Percentiles rank a stretch among this genome's conserved stretches.
Evolutionary conservation across 2,329 filamentous ascomycete genomes (phyloP).

Genomic region (Corinectria fuckeliana): DNA sequence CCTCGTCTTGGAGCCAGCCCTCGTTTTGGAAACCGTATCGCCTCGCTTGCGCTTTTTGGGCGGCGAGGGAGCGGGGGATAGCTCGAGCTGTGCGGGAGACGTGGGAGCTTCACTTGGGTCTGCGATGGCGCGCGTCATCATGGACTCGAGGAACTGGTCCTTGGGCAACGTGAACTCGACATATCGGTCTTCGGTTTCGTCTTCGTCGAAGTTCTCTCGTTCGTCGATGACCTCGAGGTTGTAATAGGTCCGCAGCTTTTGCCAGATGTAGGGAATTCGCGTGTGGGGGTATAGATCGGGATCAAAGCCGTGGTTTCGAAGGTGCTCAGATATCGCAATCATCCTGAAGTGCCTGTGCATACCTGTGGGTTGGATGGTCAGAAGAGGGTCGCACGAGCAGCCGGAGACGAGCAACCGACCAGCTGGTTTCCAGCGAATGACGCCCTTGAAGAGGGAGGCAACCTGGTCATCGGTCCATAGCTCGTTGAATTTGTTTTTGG

Average conservation of each 20-base stretch:
- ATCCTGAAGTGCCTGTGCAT: constrained; percentile 96
- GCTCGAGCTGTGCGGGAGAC: constrained; percentile 54
- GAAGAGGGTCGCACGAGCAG: constrained; percentile 8
- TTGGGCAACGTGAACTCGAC: constrained; percentile 69
- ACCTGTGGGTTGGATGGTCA: constrained; percentile 53
- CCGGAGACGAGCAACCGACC: constrained; percentile 55
- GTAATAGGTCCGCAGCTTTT: constrained; percentile 82
- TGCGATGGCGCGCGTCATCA: constrained; percentile 53
- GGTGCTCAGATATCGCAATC: constrained; percentile 80
- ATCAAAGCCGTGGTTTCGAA: constrained; percentile 81
- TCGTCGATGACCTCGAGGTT: constrained; percentile 87
- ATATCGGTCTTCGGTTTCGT: constrained; percentile 65
- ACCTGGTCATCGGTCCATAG: constrained; percentile 97
- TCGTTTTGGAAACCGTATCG: constrained; percentile 46
- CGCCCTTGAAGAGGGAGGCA: constrained; percentile 87
- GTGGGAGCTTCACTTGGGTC: constrained; percentile 55
- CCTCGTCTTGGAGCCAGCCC: constrained; percentile 42
- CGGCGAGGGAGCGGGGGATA: constrained; percentile 42
- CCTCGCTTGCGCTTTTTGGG: constrained; percentile 55
- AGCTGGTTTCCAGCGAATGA: constrained; percentile 96
- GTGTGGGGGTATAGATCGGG: constrained; percentile 77
- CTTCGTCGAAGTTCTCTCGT: constrained; percentile 72
- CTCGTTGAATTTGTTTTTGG: constrained; percentile 56
- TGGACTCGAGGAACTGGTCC: constrained; percentile 53
- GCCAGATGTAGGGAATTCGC: constrained; percentile 89